A percentile compares a stretch with the other conserved stretches of the same genome.
These are phyloP conservation scores for Marchantia polymorpha DNA, from an alignment of 225 moss, liverwort and hornwort genomes.

Conservation along the genomic window DNA sequence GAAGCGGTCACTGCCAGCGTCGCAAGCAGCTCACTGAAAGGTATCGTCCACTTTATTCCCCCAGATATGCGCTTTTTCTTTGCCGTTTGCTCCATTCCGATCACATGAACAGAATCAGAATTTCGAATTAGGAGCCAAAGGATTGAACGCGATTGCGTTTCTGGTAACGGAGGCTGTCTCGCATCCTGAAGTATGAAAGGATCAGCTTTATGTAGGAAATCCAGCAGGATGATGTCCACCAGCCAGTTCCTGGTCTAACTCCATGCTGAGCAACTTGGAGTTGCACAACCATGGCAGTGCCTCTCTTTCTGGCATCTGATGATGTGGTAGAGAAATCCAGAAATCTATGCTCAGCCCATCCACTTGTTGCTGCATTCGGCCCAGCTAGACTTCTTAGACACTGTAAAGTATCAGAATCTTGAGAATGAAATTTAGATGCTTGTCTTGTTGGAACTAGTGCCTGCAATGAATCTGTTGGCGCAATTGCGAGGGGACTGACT, in stretches of 20 bases:
- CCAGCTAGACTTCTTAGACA: not conserved
- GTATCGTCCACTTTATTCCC: slow-evolving; percentile 8
- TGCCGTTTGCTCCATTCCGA: not conserved
- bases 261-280: not conserved
- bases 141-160: not conserved
- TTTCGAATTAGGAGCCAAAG: not conserved
- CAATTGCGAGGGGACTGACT: not conserved
- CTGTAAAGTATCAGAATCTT: not conserved
- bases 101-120: not conserved
- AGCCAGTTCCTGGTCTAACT: not conserved
- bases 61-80: not conserved
- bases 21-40: slow-evolving; percentile 34
- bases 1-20: slow-evolving; percentile 37
- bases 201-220: not conserved
- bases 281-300: not conserved
- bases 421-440: not conserved
- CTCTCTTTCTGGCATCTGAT: not conserved
- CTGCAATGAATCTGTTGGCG: not conserved
- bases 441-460: not conserved
- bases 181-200: not conserved
- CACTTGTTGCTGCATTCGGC: not conserved
- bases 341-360: not conserved
- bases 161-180: not conserved
- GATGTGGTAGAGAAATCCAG: not conserved
- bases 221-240: not conserved